Evolutionary conservation across 2,329 filamentous ascomycete species (phyloP).

Genomic region (Fusarium palustre): DNA sequence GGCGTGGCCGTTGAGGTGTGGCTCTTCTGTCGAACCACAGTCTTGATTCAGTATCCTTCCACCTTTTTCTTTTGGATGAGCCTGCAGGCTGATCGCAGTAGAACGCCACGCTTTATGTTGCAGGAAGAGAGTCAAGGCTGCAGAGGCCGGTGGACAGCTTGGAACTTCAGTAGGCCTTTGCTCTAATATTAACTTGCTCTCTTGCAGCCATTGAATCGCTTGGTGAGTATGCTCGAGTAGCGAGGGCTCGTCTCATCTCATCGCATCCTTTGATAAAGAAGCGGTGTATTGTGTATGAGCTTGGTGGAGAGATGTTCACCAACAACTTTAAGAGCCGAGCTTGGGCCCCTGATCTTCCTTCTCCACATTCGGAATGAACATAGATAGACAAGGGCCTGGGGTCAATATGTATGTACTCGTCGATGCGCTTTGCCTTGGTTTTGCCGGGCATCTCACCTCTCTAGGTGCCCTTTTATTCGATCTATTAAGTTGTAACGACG

Average conservation of each 20-base stretch:
- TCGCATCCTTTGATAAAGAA: conserved; percentile 26
- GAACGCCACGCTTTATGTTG: neutral
- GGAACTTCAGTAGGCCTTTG: neutral
- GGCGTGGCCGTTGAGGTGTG: conserved; percentile 28
- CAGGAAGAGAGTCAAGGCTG: conserved; percentile 6
- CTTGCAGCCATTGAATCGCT: neutral
- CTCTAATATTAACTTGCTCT: conserved; percentile 1
- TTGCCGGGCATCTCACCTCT: neutral
- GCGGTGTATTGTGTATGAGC: conserved; percentile 31
- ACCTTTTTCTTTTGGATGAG: conserved; percentile 1
- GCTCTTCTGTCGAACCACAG: conserved; percentile 15
- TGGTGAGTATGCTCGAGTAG: conserved; percentile 3
- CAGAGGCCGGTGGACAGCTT: neutral
- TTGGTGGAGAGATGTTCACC: conserved; percentile 19
- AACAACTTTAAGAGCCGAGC: conserved; percentile 5
- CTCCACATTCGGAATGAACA: conserved; percentile 26
- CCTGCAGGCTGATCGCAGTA: neutral
- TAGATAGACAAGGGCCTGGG: conserved; percentile 13
- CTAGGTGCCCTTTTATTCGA: conserved; percentile 4
- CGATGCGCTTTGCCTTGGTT: conserved; percentile 5
- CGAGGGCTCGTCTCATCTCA: conserved; percentile 10
- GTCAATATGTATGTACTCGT: neutral
- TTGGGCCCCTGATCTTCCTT: conserved; percentile 28
- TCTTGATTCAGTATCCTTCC: conserved; percentile 30
- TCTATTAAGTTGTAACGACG: neutral